Evolutionary conservation across 2,329 filamentous ascomycete genomes (phyloP).

Genomic region (Tolypocladium inflatum): DNA sequence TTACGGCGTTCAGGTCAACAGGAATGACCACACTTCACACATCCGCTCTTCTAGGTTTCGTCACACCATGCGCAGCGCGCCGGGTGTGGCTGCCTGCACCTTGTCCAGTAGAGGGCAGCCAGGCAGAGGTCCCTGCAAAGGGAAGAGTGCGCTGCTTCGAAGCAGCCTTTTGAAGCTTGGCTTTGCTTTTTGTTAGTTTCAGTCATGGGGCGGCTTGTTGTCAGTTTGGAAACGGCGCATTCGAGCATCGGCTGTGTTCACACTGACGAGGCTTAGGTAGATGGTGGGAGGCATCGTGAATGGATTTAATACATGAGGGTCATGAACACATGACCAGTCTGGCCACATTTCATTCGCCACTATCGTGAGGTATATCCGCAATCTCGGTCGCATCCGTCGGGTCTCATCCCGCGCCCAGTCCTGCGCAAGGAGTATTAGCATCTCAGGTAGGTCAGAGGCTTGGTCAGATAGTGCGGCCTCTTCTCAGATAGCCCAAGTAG

Average conservation of each 20-base stretch:
- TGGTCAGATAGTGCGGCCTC: background rate
- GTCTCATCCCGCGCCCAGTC: background rate
- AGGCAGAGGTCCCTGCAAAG: background rate
- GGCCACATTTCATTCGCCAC: background rate
- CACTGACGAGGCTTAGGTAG: background rate
- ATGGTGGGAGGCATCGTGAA: background rate
- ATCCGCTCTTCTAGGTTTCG: background rate
- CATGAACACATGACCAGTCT: background rate
- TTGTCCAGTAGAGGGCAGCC: background rate
- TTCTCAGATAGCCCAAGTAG: background rate
- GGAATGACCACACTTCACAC: background rate
- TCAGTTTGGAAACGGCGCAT: background rate
- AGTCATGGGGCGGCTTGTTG: background rate
- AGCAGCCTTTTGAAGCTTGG: background rate
- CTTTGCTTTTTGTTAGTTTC: background rate
- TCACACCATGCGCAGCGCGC: background rate
- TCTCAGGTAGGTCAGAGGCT: background rate
- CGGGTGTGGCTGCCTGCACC: background rate
- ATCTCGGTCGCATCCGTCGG: background rate
- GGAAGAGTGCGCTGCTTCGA: background rate
- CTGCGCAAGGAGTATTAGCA: background rate
- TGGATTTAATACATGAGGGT: background rate
- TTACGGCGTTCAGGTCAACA: slow-evolving; percentile 23
- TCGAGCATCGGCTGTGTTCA: background rate
- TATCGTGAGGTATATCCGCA: background rate